Evolutionary conservation across 2,329 filamentous ascomycete species (phyloP).

Genomic region (Ceratocystis cacaofunesta): DNA sequence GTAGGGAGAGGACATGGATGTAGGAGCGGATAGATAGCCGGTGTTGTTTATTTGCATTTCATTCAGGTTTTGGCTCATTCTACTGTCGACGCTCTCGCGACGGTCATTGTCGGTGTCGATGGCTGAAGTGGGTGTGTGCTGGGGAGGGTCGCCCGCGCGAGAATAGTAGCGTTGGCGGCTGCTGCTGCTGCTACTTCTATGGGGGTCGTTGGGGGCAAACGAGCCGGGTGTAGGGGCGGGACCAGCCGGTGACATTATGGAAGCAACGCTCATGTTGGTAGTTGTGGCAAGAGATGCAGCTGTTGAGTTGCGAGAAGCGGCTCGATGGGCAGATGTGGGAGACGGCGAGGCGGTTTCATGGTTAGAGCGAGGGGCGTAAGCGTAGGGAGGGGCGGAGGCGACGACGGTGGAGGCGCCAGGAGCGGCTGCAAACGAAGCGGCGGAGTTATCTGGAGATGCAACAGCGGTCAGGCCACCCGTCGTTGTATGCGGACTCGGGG

Average conservation of each 20-base stretch:
- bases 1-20: constrained; percentile 43
- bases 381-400: constrained; percentile 2
- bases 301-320: constrained; percentile 23
- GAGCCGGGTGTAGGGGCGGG: constrained; percentile 46
- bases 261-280: constrained; percentile 6
- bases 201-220: constrained; percentile 40
- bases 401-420: background rate
- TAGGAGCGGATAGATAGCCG: constrained; percentile 21
- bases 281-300: background rate
- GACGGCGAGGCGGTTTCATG: constrained; percentile 27
- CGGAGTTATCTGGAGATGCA: constrained; percentile 27
- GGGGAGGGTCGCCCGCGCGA: constrained; percentile 14
- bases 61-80: constrained; percentile 56
- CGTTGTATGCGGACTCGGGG: constrained; percentile 14
- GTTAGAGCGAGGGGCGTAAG: background rate
- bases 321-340: constrained; percentile 34
- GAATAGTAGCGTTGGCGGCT: constrained; percentile 32
- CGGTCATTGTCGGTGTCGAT: constrained; percentile 27
- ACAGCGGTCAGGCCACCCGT: constrained; percentile 17
- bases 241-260: constrained; percentile 33
- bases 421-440: constrained; percentile 24
- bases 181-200: no score
- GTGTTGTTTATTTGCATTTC: constrained; percentile 50
- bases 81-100: constrained; percentile 66
- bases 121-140: constrained; percentile 20